These are phyloP conservation scores for Penicillium pulvis DNA, from an alignment of 495 filamentous ascomycete genomes.

Conservation along the genomic window DNA sequence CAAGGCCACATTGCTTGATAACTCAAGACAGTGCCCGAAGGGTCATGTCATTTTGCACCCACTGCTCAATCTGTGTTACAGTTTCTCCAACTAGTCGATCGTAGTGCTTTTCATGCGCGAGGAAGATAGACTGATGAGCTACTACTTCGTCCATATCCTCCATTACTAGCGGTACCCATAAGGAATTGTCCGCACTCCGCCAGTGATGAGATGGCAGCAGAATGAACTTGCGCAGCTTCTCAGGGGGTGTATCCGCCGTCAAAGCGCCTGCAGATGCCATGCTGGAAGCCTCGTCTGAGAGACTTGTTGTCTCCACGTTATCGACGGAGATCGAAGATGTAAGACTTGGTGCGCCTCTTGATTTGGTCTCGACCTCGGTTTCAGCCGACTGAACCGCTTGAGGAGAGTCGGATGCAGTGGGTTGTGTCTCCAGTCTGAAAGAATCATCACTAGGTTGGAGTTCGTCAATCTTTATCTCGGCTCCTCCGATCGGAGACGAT, in stretches of 20 bases:
- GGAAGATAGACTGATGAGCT: slow-evolving; percentile 84
- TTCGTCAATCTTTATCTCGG: background rate
- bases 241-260: background rate
- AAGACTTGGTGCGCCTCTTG: background rate
- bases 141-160: slow-evolving; percentile 80
- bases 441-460: background rate
- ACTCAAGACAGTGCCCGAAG: background rate
- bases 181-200: slow-evolving; percentile 51
- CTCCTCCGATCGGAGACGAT: background rate
- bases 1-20: background rate
- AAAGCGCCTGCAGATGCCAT: background rate
- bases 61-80: slow-evolving; percentile 65
- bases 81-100: slow-evolving; percentile 77
- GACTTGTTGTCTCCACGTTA: background rate
- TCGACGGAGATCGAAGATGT: background rate
- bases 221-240: slow-evolving; percentile 75
- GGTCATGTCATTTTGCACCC: slow-evolving; percentile 60
- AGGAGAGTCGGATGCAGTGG: background rate
- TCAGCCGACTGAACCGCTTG: background rate
- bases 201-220: slow-evolving; percentile 60
- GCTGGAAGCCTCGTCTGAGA: background rate
- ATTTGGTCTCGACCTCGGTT: background rate
- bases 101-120: slow-evolving; percentile 63
- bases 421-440: background rate
- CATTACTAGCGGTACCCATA: slow-evolving; percentile 79